Percentiles rank a stretch among this genome's conserved stretches.
phyloP scores from a whole-genome alignment of 352 stramenopile genomes.

The Phytophthora sojae region DNA sequence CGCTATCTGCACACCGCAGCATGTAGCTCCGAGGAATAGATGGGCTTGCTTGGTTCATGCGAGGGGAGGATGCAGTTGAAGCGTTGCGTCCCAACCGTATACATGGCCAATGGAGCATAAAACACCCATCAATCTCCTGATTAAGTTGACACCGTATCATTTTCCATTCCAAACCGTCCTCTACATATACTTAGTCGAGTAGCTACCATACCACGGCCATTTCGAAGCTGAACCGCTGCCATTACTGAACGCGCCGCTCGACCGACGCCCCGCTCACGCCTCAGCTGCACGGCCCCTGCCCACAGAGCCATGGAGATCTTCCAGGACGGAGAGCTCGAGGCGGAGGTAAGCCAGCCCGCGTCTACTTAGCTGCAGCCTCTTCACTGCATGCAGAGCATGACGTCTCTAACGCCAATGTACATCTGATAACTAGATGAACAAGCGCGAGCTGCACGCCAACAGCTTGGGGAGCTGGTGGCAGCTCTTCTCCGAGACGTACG shows the following conservation, averaged over 20 bases:
- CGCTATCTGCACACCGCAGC: no score
- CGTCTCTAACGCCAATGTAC: slow-evolving; percentile 4
- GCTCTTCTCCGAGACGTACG: slow-evolving; percentile 77
- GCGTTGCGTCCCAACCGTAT: background rate
- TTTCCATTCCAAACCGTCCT: background rate
- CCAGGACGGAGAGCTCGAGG: slow-evolving; percentile 78
- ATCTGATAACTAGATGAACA: slow-evolving; percentile 56
- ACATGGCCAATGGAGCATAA: slow-evolving; percentile 11
- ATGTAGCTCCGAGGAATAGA: no score
- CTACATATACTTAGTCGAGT: slow-evolving; percentile 2
- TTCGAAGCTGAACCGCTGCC: background rate
- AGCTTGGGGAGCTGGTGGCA: slow-evolving; percentile 71
- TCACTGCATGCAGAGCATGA: background rate
- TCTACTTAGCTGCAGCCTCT: background rate
- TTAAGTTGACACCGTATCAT: background rate
- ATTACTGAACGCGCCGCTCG: slow-evolving; percentile 9
- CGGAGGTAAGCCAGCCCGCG: slow-evolving; percentile 40
- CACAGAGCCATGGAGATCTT: slow-evolving; percentile 76
- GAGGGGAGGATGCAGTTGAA: background rate
- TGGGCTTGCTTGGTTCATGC: background rate
- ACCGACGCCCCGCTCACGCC: slow-evolving; percentile 8
- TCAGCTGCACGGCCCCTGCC: background rate
- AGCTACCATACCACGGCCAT: background rate
- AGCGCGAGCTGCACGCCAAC: slow-evolving; percentile 60
- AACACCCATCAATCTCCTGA: background rate